phyloP scores from a whole-genome alignment of 148 eudicot species.

The Chenopodium quinoa region DNA sequence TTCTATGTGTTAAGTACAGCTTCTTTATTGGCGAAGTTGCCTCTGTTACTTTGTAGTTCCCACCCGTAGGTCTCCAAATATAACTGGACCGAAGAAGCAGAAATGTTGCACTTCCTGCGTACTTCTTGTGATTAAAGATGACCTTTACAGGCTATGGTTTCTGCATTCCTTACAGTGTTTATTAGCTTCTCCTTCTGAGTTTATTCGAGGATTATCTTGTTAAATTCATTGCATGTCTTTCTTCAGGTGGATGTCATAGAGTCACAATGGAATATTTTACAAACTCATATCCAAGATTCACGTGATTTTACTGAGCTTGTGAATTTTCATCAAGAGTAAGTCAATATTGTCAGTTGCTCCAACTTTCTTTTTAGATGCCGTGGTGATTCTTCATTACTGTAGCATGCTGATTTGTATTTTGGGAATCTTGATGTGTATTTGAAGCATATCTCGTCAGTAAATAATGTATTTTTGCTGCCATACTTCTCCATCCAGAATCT shows the following conservation, averaged over 20 bases:
- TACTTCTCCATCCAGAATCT: background rate
- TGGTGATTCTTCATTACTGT: background rate
- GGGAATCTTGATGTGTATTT: background rate
- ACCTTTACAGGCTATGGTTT: background rate
- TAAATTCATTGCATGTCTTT: constrained; percentile 15
- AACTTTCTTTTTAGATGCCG: background rate
- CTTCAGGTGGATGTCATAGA: constrained; percentile 95
- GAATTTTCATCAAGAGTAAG: constrained; percentile 95
- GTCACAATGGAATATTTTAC: constrained; percentile 96
- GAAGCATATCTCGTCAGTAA: background rate
- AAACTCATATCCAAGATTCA: constrained; percentile 81
- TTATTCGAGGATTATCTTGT: constrained; percentile 2
- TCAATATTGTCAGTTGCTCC: constrained; percentile 10
- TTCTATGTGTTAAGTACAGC: background rate
- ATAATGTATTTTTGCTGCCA: background rate
- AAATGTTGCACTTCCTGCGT: background rate
- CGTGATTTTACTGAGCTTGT: constrained; percentile 92
- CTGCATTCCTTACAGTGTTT: background rate
- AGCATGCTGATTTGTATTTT: background rate
- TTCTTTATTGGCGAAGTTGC: background rate
- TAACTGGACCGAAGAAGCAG: background rate
- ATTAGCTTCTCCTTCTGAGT: background rate
- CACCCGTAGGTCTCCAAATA: background rate
- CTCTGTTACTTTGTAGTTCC: background rate
- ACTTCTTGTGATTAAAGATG: background rate